Evolutionary conservation across 108 stramenopile species (phyloP).

Genomic region (Skeletonema tropicum): DNA sequence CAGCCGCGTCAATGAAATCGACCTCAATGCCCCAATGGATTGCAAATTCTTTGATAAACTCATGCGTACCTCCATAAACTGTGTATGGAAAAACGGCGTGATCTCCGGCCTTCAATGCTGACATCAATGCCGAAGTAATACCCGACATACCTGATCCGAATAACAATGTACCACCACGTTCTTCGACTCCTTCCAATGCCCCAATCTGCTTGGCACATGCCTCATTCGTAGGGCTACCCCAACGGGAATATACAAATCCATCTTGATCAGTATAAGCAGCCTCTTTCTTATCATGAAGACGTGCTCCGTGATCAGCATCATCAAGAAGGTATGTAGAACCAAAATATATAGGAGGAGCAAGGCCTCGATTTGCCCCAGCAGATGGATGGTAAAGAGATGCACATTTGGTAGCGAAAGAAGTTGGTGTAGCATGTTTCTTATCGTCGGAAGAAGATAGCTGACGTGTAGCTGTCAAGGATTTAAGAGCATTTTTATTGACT

Average conservation of each 20-base stretch:
- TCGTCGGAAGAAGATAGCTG: conserved; percentile 14
- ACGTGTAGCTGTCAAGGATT: conserved; percentile 9
- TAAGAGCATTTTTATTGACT: conserved; percentile 12
- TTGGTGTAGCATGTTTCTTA: conserved; percentile 29
- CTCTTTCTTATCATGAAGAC: conserved; percentile 59
- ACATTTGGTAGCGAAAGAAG: conserved; percentile 61
- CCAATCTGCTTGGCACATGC: conserved; percentile 58
- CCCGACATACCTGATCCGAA: conserved; percentile 83
- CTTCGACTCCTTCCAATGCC: conserved; percentile 56
- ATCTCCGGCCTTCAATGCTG: conserved; percentile 70
- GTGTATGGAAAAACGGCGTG: conserved; percentile 87
- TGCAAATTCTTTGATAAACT: conserved; percentile 63
- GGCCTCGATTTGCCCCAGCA: conserved; percentile 45
- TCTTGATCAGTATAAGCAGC: conserved; percentile 56
- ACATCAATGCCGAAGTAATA: conserved; percentile 63
- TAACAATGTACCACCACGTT: conserved; percentile 44
- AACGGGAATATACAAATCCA: conserved; percentile 58
- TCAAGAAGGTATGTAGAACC: conserved; percentile 56
- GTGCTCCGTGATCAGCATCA: conserved; percentile 59
- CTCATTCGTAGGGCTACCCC: conserved; percentile 61
- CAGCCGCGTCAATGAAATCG: conserved; percentile 53
- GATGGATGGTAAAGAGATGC: conserved; percentile 53
- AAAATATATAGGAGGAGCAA: conserved; percentile 59
- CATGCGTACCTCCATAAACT: conserved; percentile 92
- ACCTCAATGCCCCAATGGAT: conserved; percentile 55